Evolutionary conservation across 2,329 filamentous ascomycete species (phyloP).

Genomic region (Penicillium thymicola): DNA sequence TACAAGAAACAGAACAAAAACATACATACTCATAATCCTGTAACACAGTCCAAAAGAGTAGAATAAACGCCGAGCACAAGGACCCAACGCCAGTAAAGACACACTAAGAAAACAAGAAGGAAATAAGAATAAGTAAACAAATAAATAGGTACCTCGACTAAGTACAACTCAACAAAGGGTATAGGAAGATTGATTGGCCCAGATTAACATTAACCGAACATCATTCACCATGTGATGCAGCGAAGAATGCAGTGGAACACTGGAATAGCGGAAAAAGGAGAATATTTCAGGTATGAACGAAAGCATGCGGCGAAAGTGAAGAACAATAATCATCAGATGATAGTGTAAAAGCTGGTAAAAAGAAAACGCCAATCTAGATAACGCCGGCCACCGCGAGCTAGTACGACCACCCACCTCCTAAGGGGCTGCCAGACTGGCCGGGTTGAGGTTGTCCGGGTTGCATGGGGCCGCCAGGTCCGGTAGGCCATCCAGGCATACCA

Average conservation of each 20-base stretch:
- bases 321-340: conserved; percentile 10
- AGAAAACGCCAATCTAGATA: conserved; percentile 25
- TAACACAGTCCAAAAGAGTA: conserved; percentile 14
- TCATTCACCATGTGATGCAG: conserved; percentile 12
- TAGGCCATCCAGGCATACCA: conserved; percentile 38
- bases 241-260: conserved; percentile 17
- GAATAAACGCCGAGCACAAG: conserved; percentile 15
- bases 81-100: conserved; percentile 15
- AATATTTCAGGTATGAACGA: conserved; percentile 14
- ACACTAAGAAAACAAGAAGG: conserved; percentile 8
- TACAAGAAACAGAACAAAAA: conserved; percentile 13
- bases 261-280: conserved; percentile 8
- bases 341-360: conserved; percentile 4
- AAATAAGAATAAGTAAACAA: neutral
- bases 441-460: conserved; percentile 39
- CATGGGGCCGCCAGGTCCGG: conserved; percentile 34
- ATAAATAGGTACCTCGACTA: conserved; percentile 20
- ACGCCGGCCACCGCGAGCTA: conserved; percentile 27
- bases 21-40: conserved; percentile 23
- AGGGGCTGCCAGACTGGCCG: conserved; percentile 37
- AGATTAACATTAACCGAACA: conserved; percentile 32
- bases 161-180: conserved; percentile 35
- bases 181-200: conserved; percentile 32
- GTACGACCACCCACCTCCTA: conserved; percentile 40
- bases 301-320: conserved; percentile 2